Percentiles rank a stretch among this genome's conserved stretches.
These are phyloP conservation scores for Parathielavia hyrcaniae DNA, from an alignment of 495 filamentous ascomycete genomes.

Conservation along the genomic window DNA sequence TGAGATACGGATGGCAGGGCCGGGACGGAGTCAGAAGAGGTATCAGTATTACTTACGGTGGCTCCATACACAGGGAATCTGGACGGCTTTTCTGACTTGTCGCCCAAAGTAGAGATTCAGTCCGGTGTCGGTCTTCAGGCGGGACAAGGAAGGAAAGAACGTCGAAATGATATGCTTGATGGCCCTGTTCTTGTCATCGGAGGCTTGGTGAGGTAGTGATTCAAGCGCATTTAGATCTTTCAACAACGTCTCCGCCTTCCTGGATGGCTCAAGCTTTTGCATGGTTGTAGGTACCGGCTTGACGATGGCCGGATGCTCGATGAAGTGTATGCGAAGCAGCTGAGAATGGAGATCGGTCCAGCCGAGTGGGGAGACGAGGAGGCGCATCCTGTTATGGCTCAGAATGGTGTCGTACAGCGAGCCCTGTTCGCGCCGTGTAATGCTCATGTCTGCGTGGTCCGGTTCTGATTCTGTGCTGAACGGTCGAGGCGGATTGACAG, in stretches of 20 bases:
- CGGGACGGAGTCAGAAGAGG: background rate
- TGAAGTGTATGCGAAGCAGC: background rate
- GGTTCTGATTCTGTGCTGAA: conserved; percentile 1
- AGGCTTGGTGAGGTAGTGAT: background rate
- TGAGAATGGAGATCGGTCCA: background rate
- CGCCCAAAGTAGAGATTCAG: background rate
- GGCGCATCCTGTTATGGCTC: background rate
- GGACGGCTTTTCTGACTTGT: background rate
- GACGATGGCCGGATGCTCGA: background rate
- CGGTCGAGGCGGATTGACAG: background rate
- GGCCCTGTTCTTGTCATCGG: background rate
- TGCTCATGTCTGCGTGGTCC: background rate
- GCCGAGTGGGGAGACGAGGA: background rate
- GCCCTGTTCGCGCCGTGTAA: conserved; percentile 1
- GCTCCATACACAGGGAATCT: background rate
- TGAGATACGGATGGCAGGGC: background rate
- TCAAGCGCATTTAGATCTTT: background rate
- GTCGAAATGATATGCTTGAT: conserved; percentile 2
- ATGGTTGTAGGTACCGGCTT: background rate
- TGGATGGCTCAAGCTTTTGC: background rate
- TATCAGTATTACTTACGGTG: conserved; percentile 1
- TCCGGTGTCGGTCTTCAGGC: background rate
- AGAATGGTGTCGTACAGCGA: conserved; percentile 1
- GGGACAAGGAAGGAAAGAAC: background rate
- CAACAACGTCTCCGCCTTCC: background rate